Base-by-base conservation (phyloP, 305 asterid species). In the Fraxinus dipetala region DNA sequence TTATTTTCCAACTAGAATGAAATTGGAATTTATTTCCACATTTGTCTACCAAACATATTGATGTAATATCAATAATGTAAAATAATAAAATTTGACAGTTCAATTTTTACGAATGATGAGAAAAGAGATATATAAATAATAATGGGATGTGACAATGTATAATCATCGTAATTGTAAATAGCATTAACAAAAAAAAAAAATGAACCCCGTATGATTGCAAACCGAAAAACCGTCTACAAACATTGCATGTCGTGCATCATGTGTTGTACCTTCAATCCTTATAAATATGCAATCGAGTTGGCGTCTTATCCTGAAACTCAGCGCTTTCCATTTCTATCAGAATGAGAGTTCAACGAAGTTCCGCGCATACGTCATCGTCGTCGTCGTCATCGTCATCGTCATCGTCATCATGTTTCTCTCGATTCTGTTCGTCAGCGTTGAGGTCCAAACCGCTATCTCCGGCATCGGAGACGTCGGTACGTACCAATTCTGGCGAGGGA, bases 341-440 rank as follows among this genome's bases (percentile, higher is more conserved):
- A 84, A 74, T 84, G 86, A 80, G 84, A 80, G 80, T 48, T 28
- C 80, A 67, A 65, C 84, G 51, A 74, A 79, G 79, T 20, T 38
- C 82, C 36, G 81, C 1, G 59, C 85, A 51, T 85, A 18, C 87
- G 81, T 72, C 61, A 10, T 51, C 61, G 4, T 51, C 61, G 20
- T 84, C 92, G 48, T 77, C 91, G 45, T 85, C 93, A 88, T 85
- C 87, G 81, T 72, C 61, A 10, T 51, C 61, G 4, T 51, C 61
- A 8, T 84, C 92, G 48, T 77, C 91, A 54, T 85, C 93, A 88
- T 85, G 87, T 86, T 90, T 78, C 87, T 89, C 93, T 20, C 93
- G 88, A 38, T 91, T 95, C 87, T 90, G 91, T 89, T 88, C 95
- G 30, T 90, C 98, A 48, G 99, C 99, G 35, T 79, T 86, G 59